A percentile compares a stretch with the other conserved stretches of the same genome.
phyloP scores from a whole-genome alignment of 768 basidiomycete species.

The Mrakia blollopis region DNA sequence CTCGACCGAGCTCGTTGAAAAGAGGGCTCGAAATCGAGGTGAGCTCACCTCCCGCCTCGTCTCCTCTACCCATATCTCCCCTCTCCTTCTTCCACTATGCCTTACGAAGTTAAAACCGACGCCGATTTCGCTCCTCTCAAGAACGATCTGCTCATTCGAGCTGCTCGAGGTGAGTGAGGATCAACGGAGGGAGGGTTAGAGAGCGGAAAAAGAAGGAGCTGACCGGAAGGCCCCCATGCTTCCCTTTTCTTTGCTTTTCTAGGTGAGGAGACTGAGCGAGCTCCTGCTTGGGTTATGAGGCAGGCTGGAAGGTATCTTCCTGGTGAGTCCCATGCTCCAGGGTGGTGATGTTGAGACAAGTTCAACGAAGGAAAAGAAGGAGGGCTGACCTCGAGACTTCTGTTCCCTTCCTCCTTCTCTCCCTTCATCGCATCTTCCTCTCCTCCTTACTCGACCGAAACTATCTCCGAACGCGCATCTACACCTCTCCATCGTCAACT shows the following conservation, averaged over 20 bases:
- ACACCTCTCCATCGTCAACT: not conserved
- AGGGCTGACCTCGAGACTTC: not conserved
- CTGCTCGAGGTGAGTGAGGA: constrained; percentile 63
- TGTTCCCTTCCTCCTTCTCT: not conserved
- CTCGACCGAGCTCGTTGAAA: too few species aligned
- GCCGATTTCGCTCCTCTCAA: constrained; percentile 49
- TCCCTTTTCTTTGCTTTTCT: constrained; percentile 8
- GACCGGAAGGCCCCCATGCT: not conserved
- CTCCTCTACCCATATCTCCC: not conserved
- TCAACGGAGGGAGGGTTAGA: not conserved
- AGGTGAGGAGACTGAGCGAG: constrained; percentile 82
- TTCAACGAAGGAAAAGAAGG: not conserved
- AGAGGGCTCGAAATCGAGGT: not conserved
- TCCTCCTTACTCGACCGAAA: too few species aligned
- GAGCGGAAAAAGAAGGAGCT: not conserved
- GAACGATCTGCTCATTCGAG: constrained; percentile 82
- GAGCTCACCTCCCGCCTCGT: not conserved
- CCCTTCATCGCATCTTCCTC: not conserved
- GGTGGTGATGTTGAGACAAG: not conserved
- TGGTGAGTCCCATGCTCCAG: constrained; percentile 49
- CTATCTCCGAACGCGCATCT: too few species aligned
- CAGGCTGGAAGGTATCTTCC: constrained; percentile 94
- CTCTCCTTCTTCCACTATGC: not conserved
- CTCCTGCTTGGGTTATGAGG: constrained; percentile 98
- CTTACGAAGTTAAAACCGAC: constrained; percentile 25